Conservation (phyloP, 2,329 filamentous ascomycete genomes). For the Fusarium longipes region DNA sequence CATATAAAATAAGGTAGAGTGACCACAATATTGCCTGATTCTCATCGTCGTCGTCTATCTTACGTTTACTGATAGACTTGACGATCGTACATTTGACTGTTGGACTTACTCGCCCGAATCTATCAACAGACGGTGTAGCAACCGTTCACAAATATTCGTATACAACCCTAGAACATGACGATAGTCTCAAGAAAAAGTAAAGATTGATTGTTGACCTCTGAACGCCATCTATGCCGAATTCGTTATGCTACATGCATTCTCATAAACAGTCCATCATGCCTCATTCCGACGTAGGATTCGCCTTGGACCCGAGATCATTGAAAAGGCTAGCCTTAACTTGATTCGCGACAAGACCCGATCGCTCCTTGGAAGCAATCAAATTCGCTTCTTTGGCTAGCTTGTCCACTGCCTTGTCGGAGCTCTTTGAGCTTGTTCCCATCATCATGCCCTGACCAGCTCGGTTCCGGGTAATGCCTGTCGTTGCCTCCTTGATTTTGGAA, state of each 20-base stretch:
- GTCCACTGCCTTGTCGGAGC: constrained; percentile 61
- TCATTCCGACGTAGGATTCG: constrained; percentile 29
- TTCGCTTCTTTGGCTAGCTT: constrained; percentile 72
- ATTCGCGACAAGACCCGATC: constrained; percentile 69
- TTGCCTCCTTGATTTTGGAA: constrained; percentile 80
- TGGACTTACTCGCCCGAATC: constrained; percentile 11
- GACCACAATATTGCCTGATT: not conserved
- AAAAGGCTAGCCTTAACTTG: constrained; percentile 74
- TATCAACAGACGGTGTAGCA: not conserved
- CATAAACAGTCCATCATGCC: constrained; percentile 31
- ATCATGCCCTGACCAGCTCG: constrained; percentile 45
- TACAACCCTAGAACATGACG: too few species aligned
- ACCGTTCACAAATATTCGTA: too few species aligned
- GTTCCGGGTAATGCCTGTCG: constrained; percentile 46
- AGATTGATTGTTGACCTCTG: constrained; percentile 37
- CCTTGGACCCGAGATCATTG: constrained; percentile 53
- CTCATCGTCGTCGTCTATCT: not conserved
- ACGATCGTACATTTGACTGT: not conserved
- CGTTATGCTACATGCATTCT: constrained; percentile 37
- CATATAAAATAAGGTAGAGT: too few species aligned
- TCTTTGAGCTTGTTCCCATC: constrained; percentile 40
- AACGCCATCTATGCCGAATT: constrained; percentile 47
- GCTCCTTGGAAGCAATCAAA: constrained; percentile 70
- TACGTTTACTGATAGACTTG: not conserved
- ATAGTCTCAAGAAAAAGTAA: constrained; percentile 12